Base-by-base conservation (phyloP, 768 basidiomycete species). In the Hemileccinum impolitum region DNA sequence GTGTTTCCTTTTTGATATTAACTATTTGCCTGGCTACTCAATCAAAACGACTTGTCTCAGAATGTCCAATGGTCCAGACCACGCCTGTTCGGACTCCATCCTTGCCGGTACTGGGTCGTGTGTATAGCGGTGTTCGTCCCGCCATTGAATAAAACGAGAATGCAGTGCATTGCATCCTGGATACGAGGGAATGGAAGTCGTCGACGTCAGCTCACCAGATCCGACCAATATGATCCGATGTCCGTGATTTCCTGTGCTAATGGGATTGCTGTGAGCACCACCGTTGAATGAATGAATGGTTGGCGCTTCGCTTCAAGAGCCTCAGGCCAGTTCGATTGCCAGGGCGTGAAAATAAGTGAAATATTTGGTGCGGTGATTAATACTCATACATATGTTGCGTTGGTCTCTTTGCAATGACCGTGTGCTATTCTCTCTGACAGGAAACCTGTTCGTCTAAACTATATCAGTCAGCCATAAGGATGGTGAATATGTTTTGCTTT, bases 101-200 rank as follows among this genome's bases (percentile, higher is more conserved):
- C 43, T 40, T 44, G 19, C 18, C 13, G 19, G 25, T 37, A 25
- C 41, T 15, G 23, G 14, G 28, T 21, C n/a, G 9, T 37, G 21
- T 26, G 8, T 31, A 23, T 41, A 43, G 37, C 53, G 37, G 38
- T 50, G 47, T 34, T 38, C 17, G 43, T 46, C 45, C 39, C 7
- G 21, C 26, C 23, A 14, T 39, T 26, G 48, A 38, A 49, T 52
- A 42, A 17, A 36, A 50, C 36, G 48, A 32, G 7, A 35, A 15
- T 23, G 23, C 5, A 37, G 21, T 50, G 47, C 55, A 34, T 47
- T 58, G 48, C 50, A 25, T 18, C 47, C 36, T 4, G 13, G 18
- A 40, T 38, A 35, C 30, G 40, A 50, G n/a, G 18, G 38, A 59
- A 61, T 61, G 51, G 60, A 61, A 59, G 51, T 25, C 13, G 23